Base-by-base conservation (phyloP, 1,139 yeast genomes). In the Pichia sp. region DNA sequence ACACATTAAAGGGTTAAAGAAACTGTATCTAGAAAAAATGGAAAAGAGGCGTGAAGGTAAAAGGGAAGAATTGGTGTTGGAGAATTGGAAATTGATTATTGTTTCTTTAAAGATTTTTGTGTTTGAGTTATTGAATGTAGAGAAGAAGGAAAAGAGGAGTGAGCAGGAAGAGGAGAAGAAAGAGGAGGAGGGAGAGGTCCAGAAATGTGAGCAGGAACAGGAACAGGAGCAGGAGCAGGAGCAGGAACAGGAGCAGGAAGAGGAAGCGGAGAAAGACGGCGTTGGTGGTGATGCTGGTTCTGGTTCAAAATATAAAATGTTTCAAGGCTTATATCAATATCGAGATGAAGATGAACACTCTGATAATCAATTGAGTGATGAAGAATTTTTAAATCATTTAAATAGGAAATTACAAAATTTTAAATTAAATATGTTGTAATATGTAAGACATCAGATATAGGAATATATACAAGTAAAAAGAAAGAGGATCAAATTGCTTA, bases 401-500 rank as follows among this genome's bases (percentile, higher is more conserved):
- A 35, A 35, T 20, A 6, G 6, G 4, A 35, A 35, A 35, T 22
- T 35, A 35, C 38, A 35, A 35, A 35, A 35, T 35, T 35, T 35
- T 20, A 15, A 35, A 35, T 22, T 35, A 16, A 22, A 20, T 22
- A 22, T 35, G 13, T 35, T 35, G 24, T 35, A 20, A 35, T 35
- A 12, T 35, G 13, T 20, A 30, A 35, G 26, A 23, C 7, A 6
- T n/a, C 3, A 36, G 4, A 23, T 23, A 36, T 36, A 49, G 45
- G 48, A 46, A 50, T 36, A 49, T 49, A 50, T 50, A 50, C 48
- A 47, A 42, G 50, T 35, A 35, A 35, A 12, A 18, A 39, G 11
- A 26, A 13, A 16, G 6, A 8, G 18, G 20, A 43, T 25, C 26
- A 7, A n/a, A n/a, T 25, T 27, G 5, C 36, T 72, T 81, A 92